phyloP scores from a whole-genome alignment of 2,329 filamentous ascomycete genomes.

The Fusarium vanettenii region DNA sequence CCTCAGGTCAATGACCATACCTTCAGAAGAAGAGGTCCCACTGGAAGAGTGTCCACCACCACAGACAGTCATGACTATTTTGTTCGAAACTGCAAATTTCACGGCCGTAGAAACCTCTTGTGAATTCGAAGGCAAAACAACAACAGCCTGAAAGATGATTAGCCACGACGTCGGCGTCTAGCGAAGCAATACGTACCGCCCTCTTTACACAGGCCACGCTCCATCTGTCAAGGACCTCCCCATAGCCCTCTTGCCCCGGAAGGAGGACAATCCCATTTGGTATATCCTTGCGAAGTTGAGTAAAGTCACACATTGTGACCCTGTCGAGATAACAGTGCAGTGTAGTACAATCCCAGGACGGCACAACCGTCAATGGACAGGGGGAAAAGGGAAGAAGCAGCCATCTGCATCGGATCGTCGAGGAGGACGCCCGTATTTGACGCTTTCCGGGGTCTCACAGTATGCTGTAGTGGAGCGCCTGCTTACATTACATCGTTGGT shows the following conservation, averaged over 20 bases:
- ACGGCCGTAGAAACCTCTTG: constrained; percentile 47
- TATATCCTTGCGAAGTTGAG: constrained; percentile 24
- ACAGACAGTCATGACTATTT: constrained; percentile 62
- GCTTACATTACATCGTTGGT: constrained; percentile 1
- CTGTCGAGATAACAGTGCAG: neutral
- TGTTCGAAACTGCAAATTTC: constrained; percentile 42
- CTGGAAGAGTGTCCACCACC: constrained; percentile 67
- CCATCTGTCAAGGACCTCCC: constrained; percentile 49
- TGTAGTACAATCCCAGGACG: neutral
- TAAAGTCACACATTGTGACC: constrained; percentile 32
- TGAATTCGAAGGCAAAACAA: constrained; percentile 53
- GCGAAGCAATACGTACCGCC: constrained; percentile 38
- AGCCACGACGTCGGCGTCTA: neutral
- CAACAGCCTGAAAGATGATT: constrained; percentile 48
- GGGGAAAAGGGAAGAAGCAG: neutral
- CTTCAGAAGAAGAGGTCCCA: constrained; percentile 60
- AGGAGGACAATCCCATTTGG: constrained; percentile 41
- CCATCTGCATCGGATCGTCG: neutral
- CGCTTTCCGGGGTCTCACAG: constrained; percentile 19
- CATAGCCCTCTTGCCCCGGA: constrained; percentile 47
- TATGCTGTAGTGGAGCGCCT: constrained; percentile 11
- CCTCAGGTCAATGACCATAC: constrained; percentile 65
- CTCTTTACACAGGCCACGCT: constrained; percentile 49
- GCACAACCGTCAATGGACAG: neutral
- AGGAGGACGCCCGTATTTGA: constrained; percentile 26